Conservation (phyloP, 208 protist genomes). For the Acanthamoeba lenticulata region DNA sequence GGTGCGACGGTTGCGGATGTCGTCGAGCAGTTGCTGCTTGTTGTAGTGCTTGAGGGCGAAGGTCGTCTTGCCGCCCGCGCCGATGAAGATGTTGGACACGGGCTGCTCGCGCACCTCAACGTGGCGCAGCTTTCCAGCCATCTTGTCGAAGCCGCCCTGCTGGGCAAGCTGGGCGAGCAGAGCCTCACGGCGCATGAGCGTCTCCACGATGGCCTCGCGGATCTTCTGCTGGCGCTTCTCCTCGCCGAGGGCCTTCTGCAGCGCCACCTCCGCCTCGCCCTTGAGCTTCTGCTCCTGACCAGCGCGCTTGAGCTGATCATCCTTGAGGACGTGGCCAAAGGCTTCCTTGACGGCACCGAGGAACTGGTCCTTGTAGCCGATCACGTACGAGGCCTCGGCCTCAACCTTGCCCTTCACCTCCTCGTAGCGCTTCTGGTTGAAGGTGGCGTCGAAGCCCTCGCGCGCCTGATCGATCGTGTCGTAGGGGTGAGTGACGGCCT, state of each 20-base stretch:
- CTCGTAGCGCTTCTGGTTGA: background rate
- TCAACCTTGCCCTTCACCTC: background rate
- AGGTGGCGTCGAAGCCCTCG: background rate
- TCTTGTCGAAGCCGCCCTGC: background rate
- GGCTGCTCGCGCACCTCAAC: background rate
- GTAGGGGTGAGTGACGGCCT: background rate
- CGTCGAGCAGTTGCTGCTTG: background rate
- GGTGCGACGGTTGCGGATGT: background rate
- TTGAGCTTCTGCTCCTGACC: background rate
- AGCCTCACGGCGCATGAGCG: background rate
- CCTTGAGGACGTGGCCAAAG: background rate
- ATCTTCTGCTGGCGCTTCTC: background rate
- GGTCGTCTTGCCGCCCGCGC: background rate
- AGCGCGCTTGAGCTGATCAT: background rate
- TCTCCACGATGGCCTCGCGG: background rate
- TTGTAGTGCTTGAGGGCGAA: slow-evolving; percentile 9
- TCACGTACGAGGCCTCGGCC: background rate
- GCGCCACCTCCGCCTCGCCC: background rate
- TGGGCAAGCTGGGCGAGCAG: background rate
- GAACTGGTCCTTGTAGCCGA: slow-evolving; percentile 42
- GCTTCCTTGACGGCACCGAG: background rate
- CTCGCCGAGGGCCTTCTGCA: background rate
- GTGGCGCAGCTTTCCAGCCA: background rate
- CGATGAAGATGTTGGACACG: background rate
- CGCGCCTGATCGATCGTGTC: background rate